Percentiles rank a stretch among this genome's conserved stretches.
Conservation (phyloP, 176 grass and related monocot genomes). For the Tillandsia leiboldiana region DNA sequence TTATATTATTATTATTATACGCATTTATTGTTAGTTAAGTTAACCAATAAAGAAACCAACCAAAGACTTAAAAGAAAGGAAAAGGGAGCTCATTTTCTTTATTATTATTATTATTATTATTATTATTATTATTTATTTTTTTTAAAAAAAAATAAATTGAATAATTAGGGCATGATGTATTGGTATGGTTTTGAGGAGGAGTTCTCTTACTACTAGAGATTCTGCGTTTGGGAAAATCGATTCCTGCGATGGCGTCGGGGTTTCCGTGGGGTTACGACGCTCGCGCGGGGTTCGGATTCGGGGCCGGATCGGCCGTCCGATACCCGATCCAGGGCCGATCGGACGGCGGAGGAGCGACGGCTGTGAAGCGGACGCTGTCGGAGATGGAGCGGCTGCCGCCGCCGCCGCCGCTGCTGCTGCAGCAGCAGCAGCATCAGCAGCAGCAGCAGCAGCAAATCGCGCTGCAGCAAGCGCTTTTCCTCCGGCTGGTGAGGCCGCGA, state of each 20-base stretch:
- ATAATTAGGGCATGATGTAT: not conserved
- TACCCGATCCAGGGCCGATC: slow-evolving; percentile 34
- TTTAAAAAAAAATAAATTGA: not conserved
- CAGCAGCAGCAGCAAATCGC: slow-evolving; percentile 35
- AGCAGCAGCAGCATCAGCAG: slow-evolving; percentile 22
- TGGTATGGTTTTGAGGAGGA: not conserved
- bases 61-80: not conserved
- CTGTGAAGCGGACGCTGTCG: slow-evolving; percentile 58
- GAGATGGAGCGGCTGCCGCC: slow-evolving; percentile 44
- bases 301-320: slow-evolving; percentile 37
- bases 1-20: not conserved
- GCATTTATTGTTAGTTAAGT: not conserved
- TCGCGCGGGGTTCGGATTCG: slow-evolving; percentile 38
- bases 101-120: too few species aligned
- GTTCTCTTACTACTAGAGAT: too few species aligned
- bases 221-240: too few species aligned
- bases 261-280: slow-evolving; percentile 59
- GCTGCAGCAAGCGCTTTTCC: slow-evolving; percentile 54
- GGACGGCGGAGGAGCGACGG: slow-evolving; percentile 8
- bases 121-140: too few species aligned
- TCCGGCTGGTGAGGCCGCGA: slow-evolving; percentile 57
- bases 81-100: not conserved
- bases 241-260: slow-evolving; percentile 41
- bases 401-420: not conserved
- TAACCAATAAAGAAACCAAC: slow-evolving; percentile 1